Conservation (phyloP, 306 rosid genomes). For the Cucumis hystrix region DNA sequence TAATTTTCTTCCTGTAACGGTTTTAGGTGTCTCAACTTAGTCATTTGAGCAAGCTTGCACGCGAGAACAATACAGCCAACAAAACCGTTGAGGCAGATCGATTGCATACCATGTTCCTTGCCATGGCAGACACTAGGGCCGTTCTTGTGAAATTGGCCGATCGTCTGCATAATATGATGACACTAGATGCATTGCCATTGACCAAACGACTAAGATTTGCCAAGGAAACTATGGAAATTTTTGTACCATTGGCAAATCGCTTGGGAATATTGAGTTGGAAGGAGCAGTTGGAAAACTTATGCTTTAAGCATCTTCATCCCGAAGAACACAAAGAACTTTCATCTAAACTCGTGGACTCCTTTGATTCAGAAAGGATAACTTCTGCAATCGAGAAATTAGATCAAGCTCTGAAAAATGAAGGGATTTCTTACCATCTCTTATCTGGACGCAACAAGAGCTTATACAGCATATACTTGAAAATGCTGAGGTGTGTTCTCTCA, state of each 20-base stretch:
- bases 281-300: slow-evolving; percentile 69
- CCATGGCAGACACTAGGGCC: slow-evolving; percentile 94
- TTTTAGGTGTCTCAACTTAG: slow-evolving; percentile 84
- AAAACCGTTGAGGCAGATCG: slow-evolving; percentile 86
- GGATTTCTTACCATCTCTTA: slow-evolving; percentile 63
- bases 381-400: slow-evolving; percentile 56
- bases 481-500: slow-evolving; percentile 48
- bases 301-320: slow-evolving; percentile 78
- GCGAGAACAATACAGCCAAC: slow-evolving; percentile 77
- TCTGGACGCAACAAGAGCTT: slow-evolving; percentile 91
- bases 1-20: background rate
- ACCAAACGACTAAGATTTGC: slow-evolving; percentile 82
- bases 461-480: slow-evolving; percentile 73
- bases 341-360: slow-evolving; percentile 56
- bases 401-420: slow-evolving; percentile 48
- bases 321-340: slow-evolving; percentile 56
- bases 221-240: slow-evolving; percentile 92
- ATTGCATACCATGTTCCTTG: slow-evolving; percentile 90
- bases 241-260: slow-evolving; percentile 82
- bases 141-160: slow-evolving; percentile 90
- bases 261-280: slow-evolving; percentile 93
- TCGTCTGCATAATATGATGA: slow-evolving; percentile 90
- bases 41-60: slow-evolving; percentile 89
- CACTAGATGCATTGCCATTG: slow-evolving; percentile 68
- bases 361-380: slow-evolving; percentile 64